Evolutionary conservation across 352 stramenopile species (phyloP).

Genomic region (Phytophthora sojae): DNA sequence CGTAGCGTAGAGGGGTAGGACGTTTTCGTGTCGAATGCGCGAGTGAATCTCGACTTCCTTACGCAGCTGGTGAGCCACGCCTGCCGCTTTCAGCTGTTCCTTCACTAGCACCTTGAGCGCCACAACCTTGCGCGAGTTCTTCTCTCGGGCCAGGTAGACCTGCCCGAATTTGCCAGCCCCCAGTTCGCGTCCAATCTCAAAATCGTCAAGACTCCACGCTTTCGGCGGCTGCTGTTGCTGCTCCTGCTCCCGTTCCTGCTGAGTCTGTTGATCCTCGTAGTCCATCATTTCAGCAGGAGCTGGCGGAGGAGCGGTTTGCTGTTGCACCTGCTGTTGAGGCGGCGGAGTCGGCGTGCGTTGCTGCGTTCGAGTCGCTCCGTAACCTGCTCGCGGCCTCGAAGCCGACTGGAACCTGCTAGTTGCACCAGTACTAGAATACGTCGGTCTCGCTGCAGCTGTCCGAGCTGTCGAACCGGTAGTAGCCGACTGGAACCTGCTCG

Average conservation of each 20-base stretch:
- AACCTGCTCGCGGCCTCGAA: conserved; percentile 22
- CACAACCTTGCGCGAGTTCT: conserved; percentile 79
- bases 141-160: conserved; percentile 90
- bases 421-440: conserved; percentile 16
- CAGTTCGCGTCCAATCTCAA: conserved; percentile 86
- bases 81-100: conserved; percentile 70
- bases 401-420: conserved; percentile 26
- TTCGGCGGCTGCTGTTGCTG: conserved; percentile 45
- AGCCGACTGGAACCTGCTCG: conserved; percentile 29
- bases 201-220: conserved; percentile 87
- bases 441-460: conserved; percentile 2
- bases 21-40: conserved; percentile 88
- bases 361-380: conserved; percentile 18
- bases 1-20: conserved; percentile 86
- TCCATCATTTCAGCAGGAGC: conserved; percentile 40
- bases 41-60: conserved; percentile 94
- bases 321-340: conserved; percentile 11
- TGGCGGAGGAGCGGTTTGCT: conserved; percentile 25
- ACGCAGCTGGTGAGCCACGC: conserved; percentile 79
- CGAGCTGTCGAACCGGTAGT: conserved; percentile 18
- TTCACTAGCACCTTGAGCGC: conserved; percentile 94
- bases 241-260: conserved; percentile 25
- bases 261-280: conserved; percentile 31
- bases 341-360: conserved; percentile 12
- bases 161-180: conserved; percentile 91